These are phyloP conservation scores for Aspergillus hiratsukae DNA, from an alignment of 2,329 filamentous ascomycete genomes.

Conservation along the genomic window DNA sequence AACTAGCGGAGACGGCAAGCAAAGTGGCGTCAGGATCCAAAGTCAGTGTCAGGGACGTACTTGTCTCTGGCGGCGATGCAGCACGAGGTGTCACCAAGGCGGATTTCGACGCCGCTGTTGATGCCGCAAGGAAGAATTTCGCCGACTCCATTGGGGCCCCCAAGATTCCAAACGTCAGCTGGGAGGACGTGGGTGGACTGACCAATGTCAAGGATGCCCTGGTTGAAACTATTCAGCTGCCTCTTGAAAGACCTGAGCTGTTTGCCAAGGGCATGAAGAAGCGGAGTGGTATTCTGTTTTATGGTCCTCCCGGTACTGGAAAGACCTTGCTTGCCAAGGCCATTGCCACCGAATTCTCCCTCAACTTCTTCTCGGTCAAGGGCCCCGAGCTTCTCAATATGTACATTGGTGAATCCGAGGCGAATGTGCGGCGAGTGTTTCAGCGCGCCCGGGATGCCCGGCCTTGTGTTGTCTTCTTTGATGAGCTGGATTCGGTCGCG, in stretches of 20 bases:
- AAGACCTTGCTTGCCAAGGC: constrained; percentile 99
- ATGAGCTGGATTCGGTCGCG: constrained; percentile 94
- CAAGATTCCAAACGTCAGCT: constrained; percentile 95
- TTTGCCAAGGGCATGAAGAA: constrained; percentile 99
- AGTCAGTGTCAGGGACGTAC: constrained; percentile 74
- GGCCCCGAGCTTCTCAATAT: constrained; percentile 96
- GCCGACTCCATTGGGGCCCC: constrained; percentile 95
- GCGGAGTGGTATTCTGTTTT: constrained; percentile 96
- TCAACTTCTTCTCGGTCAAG: constrained; percentile 99
- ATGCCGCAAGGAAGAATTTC: constrained; percentile 95
- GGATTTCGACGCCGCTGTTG: constrained; percentile 90
- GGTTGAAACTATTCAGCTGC: constrained; percentile 91
- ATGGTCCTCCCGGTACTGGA: constrained; percentile 97
- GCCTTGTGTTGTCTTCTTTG: constrained; percentile 96
- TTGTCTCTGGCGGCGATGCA: constrained; percentile 76
- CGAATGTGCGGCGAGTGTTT: constrained; percentile 98
- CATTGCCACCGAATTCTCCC: constrained; percentile 96
- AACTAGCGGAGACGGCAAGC: constrained; percentile 51
- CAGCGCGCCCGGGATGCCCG: constrained; percentile 97
- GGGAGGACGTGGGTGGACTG: constrained; percentile 92
- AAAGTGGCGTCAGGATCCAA: constrained; percentile 20
- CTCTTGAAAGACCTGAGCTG: constrained; percentile 82
- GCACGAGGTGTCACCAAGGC: constrained; percentile 72
- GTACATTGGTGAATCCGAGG: constrained; percentile 99
- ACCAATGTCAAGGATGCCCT: constrained; percentile 96